Base-by-base conservation (phyloP, 2,329 filamentous ascomycete species). In the Penicillium sp. region DNA sequence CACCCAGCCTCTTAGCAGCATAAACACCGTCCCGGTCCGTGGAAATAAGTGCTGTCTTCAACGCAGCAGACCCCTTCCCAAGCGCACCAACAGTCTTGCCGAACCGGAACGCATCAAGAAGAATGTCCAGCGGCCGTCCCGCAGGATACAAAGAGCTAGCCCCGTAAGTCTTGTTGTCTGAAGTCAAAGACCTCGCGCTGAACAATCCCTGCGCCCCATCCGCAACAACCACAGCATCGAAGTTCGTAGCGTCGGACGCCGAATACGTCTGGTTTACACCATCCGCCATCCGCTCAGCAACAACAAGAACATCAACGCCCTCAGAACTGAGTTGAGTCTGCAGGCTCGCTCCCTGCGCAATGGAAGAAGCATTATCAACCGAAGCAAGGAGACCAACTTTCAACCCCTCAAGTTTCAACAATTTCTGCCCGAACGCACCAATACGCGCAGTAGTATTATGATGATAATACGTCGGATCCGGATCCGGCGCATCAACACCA, bases 71-170 rank as follows among this genome's bases (percentile, higher is more conserved):
- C 0, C 72, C 73, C 12, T 65, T 70, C 1, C 85, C 86, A 1
- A 89, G 60, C 26, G 82, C 83, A 14, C 78, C 86, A 23, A 90
- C 75, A 0, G 88, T 85, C 78, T 91, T 91, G 4, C 87, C 88
- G 77, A 85, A 90, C 23, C 82, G 76, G 73, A 85, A 90, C 0
- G 79, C 83, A 65, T 86, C 82, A 15, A 78, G 68, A 18, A 89
- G 69, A 49, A 90, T 86, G 74, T 88, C 81, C 2, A 80, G 71
- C 0, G 88, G 88, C 0, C 86, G 79, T 1, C 84, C 84, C 2
- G 81, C 75, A 1, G 88, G 88, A 70, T 82, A 90, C 6, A 90
- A 75, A 0, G 86, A 78, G 1, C 84, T 77, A 3, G 81, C 82
- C 22, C 68, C 67, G 1, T 69, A 69, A 18, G 69, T 69, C 5